Percentiles rank a stretch among this genome's conserved stretches.
Conservation (phyloP, 768 basidiomycete species). For the button mushroom (Agaricus bisporus) region DNA sequence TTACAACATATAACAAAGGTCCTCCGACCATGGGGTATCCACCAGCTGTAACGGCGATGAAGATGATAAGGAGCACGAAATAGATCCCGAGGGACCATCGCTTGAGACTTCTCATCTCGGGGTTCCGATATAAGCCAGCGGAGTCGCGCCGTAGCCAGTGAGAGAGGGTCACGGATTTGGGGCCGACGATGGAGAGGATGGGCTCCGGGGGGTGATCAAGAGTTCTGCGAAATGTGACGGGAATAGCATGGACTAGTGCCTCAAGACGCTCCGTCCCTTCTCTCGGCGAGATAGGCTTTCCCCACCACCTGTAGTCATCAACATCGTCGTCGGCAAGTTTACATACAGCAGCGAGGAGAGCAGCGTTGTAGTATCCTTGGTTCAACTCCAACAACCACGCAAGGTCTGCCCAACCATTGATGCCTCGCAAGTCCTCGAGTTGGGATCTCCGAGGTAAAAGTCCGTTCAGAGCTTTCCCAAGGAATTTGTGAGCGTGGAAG, state of each 20-base stretch:
- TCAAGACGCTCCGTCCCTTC: conserved; percentile 10
- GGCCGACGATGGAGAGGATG: conserved; percentile 11
- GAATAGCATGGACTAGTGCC: conserved; percentile 6
- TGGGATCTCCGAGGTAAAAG: conserved; percentile 17
- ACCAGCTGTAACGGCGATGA: not conserved
- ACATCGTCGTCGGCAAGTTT: conserved; percentile 5
- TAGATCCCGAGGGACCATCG: not conserved
- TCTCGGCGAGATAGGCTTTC: conserved; percentile 5
- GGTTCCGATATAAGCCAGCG: not conserved
- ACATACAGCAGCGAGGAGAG: conserved; percentile 19
- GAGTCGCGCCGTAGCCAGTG: conserved; percentile 8
- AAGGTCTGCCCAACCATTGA: conserved; percentile 19
- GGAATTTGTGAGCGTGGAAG: conserved; percentile 13
- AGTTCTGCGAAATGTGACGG: not conserved
- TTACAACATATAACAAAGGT: not conserved
- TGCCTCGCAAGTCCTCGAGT: conserved; percentile 9
- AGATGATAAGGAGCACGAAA: not conserved
- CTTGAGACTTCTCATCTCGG: not conserved
- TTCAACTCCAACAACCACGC: conserved; percentile 22
- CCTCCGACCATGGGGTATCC: not conserved
- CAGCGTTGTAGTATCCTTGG: conserved; percentile 21
- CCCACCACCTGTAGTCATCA: conserved; percentile 10
- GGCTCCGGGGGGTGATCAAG: not conserved
- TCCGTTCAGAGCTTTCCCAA: conserved; percentile 21
- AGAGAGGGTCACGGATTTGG: conserved; percentile 9